Evolutionary conservation across 2,329 filamentous ascomycete genomes (phyloP).

Genomic region (Epichloe coenophiala): DNA sequence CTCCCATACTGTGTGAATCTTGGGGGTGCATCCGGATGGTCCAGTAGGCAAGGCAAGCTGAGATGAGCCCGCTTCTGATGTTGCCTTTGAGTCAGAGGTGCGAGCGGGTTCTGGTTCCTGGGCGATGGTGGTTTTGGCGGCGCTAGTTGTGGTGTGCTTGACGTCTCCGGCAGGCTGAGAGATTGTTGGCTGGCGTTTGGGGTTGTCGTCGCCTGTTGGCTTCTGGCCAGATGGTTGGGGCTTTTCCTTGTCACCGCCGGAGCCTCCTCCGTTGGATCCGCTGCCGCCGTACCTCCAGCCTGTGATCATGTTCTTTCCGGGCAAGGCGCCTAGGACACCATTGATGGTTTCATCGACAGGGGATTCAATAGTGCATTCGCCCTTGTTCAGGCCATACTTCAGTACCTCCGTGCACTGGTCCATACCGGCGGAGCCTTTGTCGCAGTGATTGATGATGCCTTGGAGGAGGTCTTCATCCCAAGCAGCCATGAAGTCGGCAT

Average conservation of each 20-base stretch:
- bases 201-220: neutral
- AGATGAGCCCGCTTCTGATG: slow-evolving; percentile 10
- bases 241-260: slow-evolving; percentile 6
- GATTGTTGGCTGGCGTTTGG: neutral
- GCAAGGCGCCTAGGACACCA: slow-evolving; percentile 33
- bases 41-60: slow-evolving; percentile 6
- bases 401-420: slow-evolving; percentile 41
- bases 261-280: neutral
- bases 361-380: slow-evolving; percentile 36
- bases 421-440: slow-evolving; percentile 45
- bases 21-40: slow-evolving; percentile 14
- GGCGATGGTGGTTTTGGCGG: neutral
- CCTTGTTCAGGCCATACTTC: slow-evolving; percentile 33
- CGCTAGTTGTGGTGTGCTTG: neutral
- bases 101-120: neutral
- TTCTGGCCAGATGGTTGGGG: neutral
- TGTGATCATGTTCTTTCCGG: slow-evolving; percentile 41
- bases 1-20: slow-evolving; percentile 27
- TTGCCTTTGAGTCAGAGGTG: neutral
- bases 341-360: slow-evolving; percentile 31
- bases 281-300: slow-evolving; percentile 32
- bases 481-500: slow-evolving; percentile 60
- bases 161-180: neutral
- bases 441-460: slow-evolving; percentile 53
- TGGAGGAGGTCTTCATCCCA: slow-evolving; percentile 56